Base-by-base conservation (phyloP, 2,329 filamentous ascomycete species). In the Penicillium sp. region DNA sequence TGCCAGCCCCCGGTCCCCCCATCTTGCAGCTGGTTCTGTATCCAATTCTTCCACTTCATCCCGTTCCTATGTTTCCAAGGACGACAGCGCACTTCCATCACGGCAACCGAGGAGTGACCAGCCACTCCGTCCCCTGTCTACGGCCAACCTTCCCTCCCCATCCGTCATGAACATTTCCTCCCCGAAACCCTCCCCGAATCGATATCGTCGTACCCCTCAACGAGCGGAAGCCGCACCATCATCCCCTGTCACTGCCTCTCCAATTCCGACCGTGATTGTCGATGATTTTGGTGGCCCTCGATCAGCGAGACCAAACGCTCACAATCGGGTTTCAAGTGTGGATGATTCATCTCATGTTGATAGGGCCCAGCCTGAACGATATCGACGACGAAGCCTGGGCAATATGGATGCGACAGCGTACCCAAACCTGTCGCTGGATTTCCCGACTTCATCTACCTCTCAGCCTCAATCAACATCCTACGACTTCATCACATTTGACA, bases 301-400 rank as follows among this genome's bases (percentile, higher is more conserved):
- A 23, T 77, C 64, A 67, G 63, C 73, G 67, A 77, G 66, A 67
- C 77, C 49, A 77, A 77, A 70, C 67, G 82, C 71, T 72, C 87
- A 73, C 80, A 82, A 68, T 78, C 83, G 78, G 75, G 83, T 71
- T 73, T 85, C 73, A 13, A 88, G 86, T 65, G 82, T 83, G 48
- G 91, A 96, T 73, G 90, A 94, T 66, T 85, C 87, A 70, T 83
- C 86, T 55, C 70, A 91, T 36, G 59, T 60, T 6, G 70, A 75
- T 44, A 70, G 68, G 43, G 59, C 79, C 82, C 67, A 85, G 81
- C 80, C 84, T 19, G 91, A 93, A 75, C 84, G 90, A 70, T 89
- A 92, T 75, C 84, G 92, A 66, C 86, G 92, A 70, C 86, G 92
- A 64, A 97, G 92, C 76, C 84, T 96, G 78, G 90, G 90, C 64